Conservation (phyloP, 257 asterid species). For the Haberlea rhodopensis region DNA sequence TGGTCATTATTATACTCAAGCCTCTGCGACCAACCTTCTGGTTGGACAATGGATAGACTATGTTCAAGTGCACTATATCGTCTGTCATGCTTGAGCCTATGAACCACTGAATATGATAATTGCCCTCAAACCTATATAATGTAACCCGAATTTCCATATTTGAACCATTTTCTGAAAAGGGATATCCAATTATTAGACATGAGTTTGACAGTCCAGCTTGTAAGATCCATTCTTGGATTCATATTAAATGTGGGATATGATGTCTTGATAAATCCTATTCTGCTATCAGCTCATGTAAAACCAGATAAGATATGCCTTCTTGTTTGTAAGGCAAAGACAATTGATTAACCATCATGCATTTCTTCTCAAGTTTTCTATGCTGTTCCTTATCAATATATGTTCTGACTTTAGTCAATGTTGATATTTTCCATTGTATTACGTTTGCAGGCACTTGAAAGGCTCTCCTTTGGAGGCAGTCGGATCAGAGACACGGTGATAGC, state of each 20-base stretch:
- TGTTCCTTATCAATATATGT: conserved; percentile 1
- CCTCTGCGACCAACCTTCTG: background rate
- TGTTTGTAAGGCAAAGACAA: too few species aligned
- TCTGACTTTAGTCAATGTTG: background rate
- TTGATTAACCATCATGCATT: background rate
- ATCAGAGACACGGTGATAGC: conserved; percentile 72
- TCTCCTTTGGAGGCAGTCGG: conserved; percentile 72
- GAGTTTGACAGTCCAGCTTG: too few species aligned
- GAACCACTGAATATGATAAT: background rate
- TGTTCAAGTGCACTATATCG: too few species aligned
- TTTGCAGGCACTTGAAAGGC: conserved; percentile 75
- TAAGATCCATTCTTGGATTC: too few species aligned
- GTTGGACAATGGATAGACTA: background rate
- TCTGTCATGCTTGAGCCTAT: too few species aligned
- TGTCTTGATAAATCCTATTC: background rate
- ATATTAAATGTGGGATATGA: background rate
- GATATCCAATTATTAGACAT: too few species aligned
- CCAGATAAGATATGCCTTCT: background rate
- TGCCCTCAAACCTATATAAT: background rate
- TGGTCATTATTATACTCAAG: background rate
- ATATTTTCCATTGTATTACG: conserved; percentile 2
- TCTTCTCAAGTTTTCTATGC: background rate
- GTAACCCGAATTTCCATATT: background rate
- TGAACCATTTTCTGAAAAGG: background rate
- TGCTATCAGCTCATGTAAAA: background rate